Conservation (phyloP, 1,284 basidiomycete species). For the Ustilago cynodontis region DNA sequence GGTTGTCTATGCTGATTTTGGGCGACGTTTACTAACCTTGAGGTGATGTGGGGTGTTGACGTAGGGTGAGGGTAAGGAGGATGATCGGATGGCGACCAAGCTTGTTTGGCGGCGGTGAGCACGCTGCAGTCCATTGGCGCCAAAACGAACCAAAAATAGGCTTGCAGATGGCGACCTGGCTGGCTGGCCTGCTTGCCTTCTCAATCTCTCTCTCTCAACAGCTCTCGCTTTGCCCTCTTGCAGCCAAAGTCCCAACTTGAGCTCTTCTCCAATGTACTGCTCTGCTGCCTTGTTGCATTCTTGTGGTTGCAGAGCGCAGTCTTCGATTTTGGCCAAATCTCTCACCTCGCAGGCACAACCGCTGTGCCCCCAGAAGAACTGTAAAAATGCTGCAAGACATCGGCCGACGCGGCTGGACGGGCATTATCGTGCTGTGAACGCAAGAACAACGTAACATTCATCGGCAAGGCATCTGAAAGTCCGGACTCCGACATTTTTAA, state of each 20-base stretch:
- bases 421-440: too few relatives aligned
- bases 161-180: conserved; percentile 14
- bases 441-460: too few relatives aligned
- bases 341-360: too few relatives aligned
- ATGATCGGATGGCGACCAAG: conserved; percentile 48
- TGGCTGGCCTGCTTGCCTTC: not conserved
- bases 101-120: conserved; percentile 32
- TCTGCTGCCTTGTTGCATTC: not conserved
- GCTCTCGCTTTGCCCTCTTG: not conserved
- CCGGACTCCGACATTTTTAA: too few relatives aligned
- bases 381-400: too few relatives aligned
- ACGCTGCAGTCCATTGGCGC: not conserved
- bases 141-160: conserved; percentile 3
- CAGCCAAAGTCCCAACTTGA: not conserved
- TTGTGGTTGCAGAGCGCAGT: not conserved
- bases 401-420: too few relatives aligned
- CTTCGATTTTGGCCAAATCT: not conserved
- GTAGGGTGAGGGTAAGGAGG: conserved; percentile 51
- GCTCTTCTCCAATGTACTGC: not conserved
- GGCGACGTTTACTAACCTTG: conserved; percentile 51
- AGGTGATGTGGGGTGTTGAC: conserved; percentile 49
- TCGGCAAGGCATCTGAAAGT: too few relatives aligned
- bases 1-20: not conserved
- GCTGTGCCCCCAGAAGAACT: too few relatives aligned
- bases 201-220: not conserved